phyloP scores from a whole-genome alignment of 768 basidiomycete species.

The Daedalea quercina region DNA sequence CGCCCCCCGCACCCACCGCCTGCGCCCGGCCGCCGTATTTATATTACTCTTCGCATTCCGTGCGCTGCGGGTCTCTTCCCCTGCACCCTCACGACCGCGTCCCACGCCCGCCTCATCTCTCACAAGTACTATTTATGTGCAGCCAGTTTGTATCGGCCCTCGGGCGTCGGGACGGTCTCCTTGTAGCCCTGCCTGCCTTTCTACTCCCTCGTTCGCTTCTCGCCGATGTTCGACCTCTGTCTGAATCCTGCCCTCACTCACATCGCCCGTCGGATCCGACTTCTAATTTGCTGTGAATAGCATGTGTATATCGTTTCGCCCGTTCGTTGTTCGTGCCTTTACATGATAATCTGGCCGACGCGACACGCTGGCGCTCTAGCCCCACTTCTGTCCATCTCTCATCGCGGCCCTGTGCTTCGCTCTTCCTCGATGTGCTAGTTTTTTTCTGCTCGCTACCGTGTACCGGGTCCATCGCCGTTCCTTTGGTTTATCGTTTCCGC shows the following conservation, averaged over 20 bases:
- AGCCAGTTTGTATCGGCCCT: neutral
- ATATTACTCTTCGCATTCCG: neutral
- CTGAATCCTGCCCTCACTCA: no score
- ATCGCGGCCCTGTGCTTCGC: neutral
- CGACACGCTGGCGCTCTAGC: neutral
- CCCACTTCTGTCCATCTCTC: neutral
- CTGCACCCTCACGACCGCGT: neutral
- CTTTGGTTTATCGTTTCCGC: neutral
- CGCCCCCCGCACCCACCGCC: no score
- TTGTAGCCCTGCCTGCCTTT: conserved; percentile 3
- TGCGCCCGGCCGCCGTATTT: neutral
- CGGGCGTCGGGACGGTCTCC: conserved; percentile 4
- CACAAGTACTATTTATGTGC: conserved; percentile 3
- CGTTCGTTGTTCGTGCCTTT: neutral
- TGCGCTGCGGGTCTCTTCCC: neutral
- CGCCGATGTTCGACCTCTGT: neutral
- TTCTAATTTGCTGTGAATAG: neutral
- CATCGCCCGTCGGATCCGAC: neutral
- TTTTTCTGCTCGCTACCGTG: neutral
- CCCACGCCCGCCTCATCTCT: neutral
- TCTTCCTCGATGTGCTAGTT: neutral
- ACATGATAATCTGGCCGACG: neutral
- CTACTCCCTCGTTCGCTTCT: neutral
- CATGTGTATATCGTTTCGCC: neutral
- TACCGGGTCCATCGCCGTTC: neutral